Conservation (phyloP, 2,329 filamentous ascomycete genomes). For the Cylindrodendrum hubeiense region DNA sequence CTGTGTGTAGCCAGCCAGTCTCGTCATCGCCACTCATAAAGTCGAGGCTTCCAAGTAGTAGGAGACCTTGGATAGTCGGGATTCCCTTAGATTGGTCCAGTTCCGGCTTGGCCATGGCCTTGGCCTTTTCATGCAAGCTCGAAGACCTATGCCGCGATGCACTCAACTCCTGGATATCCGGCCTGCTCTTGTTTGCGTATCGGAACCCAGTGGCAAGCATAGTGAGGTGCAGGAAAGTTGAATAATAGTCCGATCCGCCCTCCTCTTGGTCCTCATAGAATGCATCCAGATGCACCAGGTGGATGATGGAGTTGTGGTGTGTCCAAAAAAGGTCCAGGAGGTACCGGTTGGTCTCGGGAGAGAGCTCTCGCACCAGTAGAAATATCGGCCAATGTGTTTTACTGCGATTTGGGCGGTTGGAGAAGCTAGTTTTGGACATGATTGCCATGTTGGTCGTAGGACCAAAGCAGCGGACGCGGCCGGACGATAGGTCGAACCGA, state of each 20-base stretch:
- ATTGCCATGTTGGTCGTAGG: background rate
- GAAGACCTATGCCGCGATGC: background rate
- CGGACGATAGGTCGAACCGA: background rate
- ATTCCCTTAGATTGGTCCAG: background rate
- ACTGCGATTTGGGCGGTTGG: background rate
- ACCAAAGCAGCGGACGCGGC: background rate
- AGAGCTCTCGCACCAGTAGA: background rate
- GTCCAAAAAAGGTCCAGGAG: background rate
- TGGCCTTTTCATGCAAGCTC: background rate
- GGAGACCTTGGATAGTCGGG: background rate
- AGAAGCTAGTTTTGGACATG: background rate
- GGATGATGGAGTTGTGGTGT: background rate
- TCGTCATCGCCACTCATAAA: background rate
- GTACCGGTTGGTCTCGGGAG: background rate
- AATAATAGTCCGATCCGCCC: background rate
- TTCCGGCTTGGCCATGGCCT: background rate
- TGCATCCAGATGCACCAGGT: background rate
- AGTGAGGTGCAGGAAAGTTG: background rate
- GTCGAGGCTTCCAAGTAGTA: slow-evolving; percentile 2
- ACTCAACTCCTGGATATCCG: background rate
- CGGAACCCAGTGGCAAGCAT: background rate
- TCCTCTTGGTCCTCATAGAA: slow-evolving; percentile 3
- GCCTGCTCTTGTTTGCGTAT: background rate
- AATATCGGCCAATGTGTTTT: background rate
- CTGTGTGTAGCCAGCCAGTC: background rate